Base-by-base conservation (phyloP, 345 rosid species). In the Pistacia integerrima region DNA sequence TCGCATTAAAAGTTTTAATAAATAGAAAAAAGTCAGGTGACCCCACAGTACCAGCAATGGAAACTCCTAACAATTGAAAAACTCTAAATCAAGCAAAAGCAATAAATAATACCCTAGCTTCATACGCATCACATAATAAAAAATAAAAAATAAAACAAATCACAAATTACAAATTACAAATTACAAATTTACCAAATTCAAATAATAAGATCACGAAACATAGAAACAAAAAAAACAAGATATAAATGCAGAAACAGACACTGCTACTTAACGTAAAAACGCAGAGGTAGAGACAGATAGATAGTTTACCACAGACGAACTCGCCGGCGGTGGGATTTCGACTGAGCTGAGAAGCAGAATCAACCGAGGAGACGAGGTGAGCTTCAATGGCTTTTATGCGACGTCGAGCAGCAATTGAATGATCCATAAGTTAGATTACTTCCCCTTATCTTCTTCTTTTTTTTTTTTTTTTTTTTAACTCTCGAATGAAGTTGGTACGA, bases 251-350 rank as follows among this genome's bases (percentile, higher is more conserved):
- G 22, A 64, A n/a, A 49, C 18, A 6, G 22, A 18, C 62, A 30
- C 62, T 35, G 18, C 51, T 18, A 64, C 6, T 8, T 13, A 41
- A 41, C 57, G 18, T 18, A 18, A 13, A 7, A 1, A 41, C 16
- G 13, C 51, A 3, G 13, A 18, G 14, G 12, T 0, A 38, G 0
- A 46, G 4, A 16, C 2, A 36, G 16, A 64, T 17, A 54, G 51
- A 8, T 4, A 10, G 35, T 14, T 30, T 80, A 95, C 99, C 99
- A 17, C 73, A 80, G 74, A 79, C 66, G 83, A 88, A 96, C 87
- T 96, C 97, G 77, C 93, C 94, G 55, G 92, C 89, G 61, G 97
- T 88, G 69, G 86, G 90, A 74, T 81, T 87, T 17, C 77, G 70
- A 67, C 69, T 85, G 76, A 95, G 87, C 57, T 59, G 78, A 74